A percentile compares a stretch with the other conserved stretches of the same genome.
These are phyloP conservation scores for Dalbergia oliveri DNA, from an alignment of 306 rosid genomes.

Conservation along the genomic window DNA sequence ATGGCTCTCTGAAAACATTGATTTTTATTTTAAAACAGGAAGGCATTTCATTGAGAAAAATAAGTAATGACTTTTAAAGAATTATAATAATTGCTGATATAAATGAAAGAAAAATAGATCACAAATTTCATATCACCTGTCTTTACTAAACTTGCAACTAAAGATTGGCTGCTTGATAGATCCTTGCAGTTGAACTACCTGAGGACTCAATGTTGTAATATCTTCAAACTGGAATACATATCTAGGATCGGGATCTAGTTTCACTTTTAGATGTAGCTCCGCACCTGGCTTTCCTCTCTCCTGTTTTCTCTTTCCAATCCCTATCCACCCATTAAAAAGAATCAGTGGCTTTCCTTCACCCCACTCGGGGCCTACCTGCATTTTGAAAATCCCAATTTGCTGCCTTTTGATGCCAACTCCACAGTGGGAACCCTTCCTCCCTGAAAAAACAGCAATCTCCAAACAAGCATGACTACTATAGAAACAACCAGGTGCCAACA, in stretches of 20 bases:
- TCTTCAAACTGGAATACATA: slow-evolving; percentile 91
- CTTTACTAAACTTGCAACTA: slow-evolving; percentile 88
- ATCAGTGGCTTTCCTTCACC: slow-evolving; percentile 73
- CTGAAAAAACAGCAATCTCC: slow-evolving; percentile 80
- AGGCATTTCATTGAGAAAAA: slow-evolving; percentile 21
- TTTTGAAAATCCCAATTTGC: slow-evolving; percentile 83
- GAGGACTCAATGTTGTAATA: slow-evolving; percentile 77
- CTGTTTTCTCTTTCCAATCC: slow-evolving; percentile 77
- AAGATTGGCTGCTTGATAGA: slow-evolving; percentile 87
- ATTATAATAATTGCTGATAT: background rate
- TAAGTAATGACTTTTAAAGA: background rate
- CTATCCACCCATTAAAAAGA: slow-evolving; percentile 89
- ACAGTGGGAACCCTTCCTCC: slow-evolving; percentile 84
- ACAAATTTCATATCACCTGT: slow-evolving; percentile 71
- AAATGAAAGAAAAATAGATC: slow-evolving; percentile 26
- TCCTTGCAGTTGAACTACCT: slow-evolving; percentile 88
- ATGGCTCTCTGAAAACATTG: background rate
- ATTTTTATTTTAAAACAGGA: slow-evolving; percentile 14
- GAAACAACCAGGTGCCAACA: slow-evolving; percentile 91
- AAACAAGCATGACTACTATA: slow-evolving; percentile 77
- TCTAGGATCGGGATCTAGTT: slow-evolving; percentile 94
- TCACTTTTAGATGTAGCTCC: slow-evolving; percentile 87
- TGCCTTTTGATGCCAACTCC: slow-evolving; percentile 83
- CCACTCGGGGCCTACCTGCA: slow-evolving; percentile 91
- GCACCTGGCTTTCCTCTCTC: slow-evolving; percentile 70